These are phyloP conservation scores for Yamadazyma sp. DNA, from an alignment of 1,139 yeast species.

Conservation along the genomic window DNA sequence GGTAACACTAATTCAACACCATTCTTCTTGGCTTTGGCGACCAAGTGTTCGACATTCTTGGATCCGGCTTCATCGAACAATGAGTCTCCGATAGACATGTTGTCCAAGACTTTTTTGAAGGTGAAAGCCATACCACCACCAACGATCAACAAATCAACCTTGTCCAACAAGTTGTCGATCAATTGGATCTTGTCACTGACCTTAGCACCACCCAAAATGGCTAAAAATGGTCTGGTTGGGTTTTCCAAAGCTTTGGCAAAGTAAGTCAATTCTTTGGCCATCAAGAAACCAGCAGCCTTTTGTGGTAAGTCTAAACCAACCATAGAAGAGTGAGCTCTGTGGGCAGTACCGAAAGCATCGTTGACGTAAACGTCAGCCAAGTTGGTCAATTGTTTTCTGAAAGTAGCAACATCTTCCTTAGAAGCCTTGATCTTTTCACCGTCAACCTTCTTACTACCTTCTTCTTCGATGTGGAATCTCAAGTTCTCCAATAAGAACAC, in stretches of 20 bases:
- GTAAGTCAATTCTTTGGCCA: slow-evolving; percentile 94
- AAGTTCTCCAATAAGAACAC: slow-evolving; percentile 88
- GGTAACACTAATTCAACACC: slow-evolving; percentile 90
- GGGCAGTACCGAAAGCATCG: slow-evolving; percentile 98
- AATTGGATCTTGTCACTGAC: slow-evolving; percentile 97
- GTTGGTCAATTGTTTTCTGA: slow-evolving; percentile 83
- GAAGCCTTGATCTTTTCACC: slow-evolving; percentile 91
- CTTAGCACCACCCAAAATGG: slow-evolving; percentile 98
- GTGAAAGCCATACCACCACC: slow-evolving; percentile 99
- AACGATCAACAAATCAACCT: slow-evolving; percentile 86
- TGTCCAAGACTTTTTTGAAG: slow-evolving; percentile 87
- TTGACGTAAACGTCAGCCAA: slow-evolving; percentile 94
- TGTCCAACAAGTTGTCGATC: slow-evolving; percentile 93
- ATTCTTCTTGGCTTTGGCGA: slow-evolving; percentile 94
- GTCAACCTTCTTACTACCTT: slow-evolving; percentile 73
- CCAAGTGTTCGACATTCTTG: slow-evolving; percentile 82
- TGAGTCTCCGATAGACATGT: slow-evolving; percentile 84
- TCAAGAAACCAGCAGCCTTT: slow-evolving; percentile 95
- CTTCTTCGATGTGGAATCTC: slow-evolving; percentile 97
- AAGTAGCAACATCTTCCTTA: slow-evolving; percentile 73
- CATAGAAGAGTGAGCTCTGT: slow-evolving; percentile 98
- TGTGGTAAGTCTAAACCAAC: slow-evolving; percentile 92
- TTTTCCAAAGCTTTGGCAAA: slow-evolving; percentile 96
- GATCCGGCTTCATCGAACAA: slow-evolving; percentile 91
- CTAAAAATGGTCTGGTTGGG: slow-evolving; percentile 96